Evolutionary conservation across 495 filamentous ascomycete species (phyloP), one percentile per base, ranked within the genome.

Genomic region (Cudoniella acicularis): DNA sequence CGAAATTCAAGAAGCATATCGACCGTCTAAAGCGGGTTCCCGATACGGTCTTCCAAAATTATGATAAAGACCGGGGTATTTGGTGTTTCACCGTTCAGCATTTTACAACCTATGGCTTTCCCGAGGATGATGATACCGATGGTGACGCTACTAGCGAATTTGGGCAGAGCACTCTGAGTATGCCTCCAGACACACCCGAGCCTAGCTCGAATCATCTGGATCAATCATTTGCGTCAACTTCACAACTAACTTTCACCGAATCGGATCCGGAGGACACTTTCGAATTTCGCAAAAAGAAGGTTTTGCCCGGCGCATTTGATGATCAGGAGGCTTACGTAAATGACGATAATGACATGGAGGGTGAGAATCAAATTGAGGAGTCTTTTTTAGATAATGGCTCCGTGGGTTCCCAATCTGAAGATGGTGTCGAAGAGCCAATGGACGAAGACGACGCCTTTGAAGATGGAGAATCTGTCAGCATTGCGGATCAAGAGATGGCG

Each of bases 71-170:
- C 18, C 89, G 83, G 26, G 94, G 94, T 52, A 82, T 88, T 22
- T 98, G 94, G 94, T 80, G 82, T 6, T 98, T 98, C 76, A 85
- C 77, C 18, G 94, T 98, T 41, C 84, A 91, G 59, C 94, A 98
- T 72, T 98, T 92, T 72, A 96, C 91, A 16, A 96, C 91, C 9
- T 98, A 98, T 70, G 91, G 87, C n/a, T 77, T 97, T 50, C 87
- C 91, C 61, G 90, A 94, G 62, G 89, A 92, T 45, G 89, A 91
- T 47, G 88, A 91, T 36, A 81, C 85, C 16, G 82, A 81, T 49
- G 75, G 73, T 64, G 83, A 73, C 69, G 62, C 45, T 20, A 22
- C 52, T 3, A 62, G 47, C n/a, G 59, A 63, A 2, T 61, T 67
- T 53, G 65, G 62, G 11, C 75, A 80, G 65, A 87, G 80, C 72